Evolutionary conservation across 2,329 filamentous ascomycete genomes (phyloP).

Genomic region (Metarhizium humberi): DNA sequence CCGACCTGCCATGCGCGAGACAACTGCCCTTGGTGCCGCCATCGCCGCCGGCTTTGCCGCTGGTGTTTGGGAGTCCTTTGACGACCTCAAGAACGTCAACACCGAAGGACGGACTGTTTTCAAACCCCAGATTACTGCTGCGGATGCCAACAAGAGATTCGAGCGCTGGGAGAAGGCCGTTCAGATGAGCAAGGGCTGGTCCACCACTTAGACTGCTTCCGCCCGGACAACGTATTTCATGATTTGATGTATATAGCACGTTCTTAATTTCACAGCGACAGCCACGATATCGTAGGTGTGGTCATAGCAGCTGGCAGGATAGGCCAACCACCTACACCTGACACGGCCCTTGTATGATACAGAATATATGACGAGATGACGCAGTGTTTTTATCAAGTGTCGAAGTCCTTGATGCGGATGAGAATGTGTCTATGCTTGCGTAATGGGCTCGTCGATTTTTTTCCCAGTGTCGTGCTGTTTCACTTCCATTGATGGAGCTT

Average conservation of each 20-base stretch:
- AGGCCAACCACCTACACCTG: not conserved
- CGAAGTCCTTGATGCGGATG: no score
- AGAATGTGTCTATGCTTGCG: no score
- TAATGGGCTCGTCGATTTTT: no score
- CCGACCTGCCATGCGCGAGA: constrained; percentile 74
- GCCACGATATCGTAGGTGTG: not conserved
- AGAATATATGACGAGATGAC: not conserved
- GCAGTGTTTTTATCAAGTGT: not conserved
- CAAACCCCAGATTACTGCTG: constrained; percentile 51
- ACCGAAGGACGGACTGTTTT: constrained; percentile 60
- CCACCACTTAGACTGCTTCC: constrained; percentile 19
- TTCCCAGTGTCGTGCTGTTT: no score
- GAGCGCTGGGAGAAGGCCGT: constrained; percentile 68
- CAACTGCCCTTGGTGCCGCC: constrained; percentile 70
- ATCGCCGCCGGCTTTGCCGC: constrained; percentile 75
- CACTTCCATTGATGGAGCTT: no score
- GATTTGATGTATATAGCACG: constrained; percentile 1
- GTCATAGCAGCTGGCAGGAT: not conserved
- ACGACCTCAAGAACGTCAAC: constrained; percentile 64
- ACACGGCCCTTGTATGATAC: not conserved
- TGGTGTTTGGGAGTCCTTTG: constrained; percentile 64
- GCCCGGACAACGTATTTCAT: not conserved
- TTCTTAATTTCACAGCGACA: not conserved
- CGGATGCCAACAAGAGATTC: constrained; percentile 54
- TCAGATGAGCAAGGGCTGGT: constrained; percentile 69